Conservation (phyloP, 345 rosid species). For the Populus simonii region DNA sequence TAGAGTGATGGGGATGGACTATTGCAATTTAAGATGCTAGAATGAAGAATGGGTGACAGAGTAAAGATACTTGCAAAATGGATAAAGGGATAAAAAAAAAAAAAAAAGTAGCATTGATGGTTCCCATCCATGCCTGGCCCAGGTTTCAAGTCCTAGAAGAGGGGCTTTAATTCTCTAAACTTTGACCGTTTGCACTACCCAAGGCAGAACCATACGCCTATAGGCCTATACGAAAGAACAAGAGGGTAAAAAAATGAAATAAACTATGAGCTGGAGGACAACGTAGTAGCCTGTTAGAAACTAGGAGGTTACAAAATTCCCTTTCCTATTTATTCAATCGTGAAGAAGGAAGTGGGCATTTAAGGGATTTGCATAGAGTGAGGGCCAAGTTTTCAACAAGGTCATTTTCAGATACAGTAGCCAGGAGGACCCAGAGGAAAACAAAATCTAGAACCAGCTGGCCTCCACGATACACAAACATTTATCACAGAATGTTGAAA, state of each 20-base stretch:
- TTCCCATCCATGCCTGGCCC: conserved; percentile 8
- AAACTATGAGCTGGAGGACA: conserved; percentile 7
- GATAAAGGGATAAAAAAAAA: neutral
- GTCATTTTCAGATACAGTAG: neutral
- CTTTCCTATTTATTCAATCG: neutral
- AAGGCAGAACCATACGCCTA: conserved; percentile 11
- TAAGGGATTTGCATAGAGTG: neutral
- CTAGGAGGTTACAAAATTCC: neutral
- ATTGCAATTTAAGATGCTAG: neutral
- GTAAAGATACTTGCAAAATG: neutral
- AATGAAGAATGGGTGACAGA: neutral
- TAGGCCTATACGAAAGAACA: neutral
- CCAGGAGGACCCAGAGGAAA: neutral
- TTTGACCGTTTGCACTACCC: conserved; percentile 33
- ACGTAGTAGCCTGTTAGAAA: neutral
- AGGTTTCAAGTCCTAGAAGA: conserved; percentile 15
- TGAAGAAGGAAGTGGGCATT: conserved; percentile 1
- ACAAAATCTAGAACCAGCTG: conserved; percentile 10
- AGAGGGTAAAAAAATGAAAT: neutral
- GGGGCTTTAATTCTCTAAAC: conserved; percentile 20
- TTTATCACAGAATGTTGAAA: neutral
- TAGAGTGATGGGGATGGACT: neutral
- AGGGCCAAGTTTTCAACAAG: conserved; percentile 1
- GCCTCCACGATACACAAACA: conserved; percentile 9
- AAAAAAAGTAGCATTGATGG: neutral